A percentile compares a stretch with the other conserved stretches of the same genome.
phyloP scores from a whole-genome alignment of 2,329 filamentous ascomycete species.

The Ophiosphaerella korrae region DNA sequence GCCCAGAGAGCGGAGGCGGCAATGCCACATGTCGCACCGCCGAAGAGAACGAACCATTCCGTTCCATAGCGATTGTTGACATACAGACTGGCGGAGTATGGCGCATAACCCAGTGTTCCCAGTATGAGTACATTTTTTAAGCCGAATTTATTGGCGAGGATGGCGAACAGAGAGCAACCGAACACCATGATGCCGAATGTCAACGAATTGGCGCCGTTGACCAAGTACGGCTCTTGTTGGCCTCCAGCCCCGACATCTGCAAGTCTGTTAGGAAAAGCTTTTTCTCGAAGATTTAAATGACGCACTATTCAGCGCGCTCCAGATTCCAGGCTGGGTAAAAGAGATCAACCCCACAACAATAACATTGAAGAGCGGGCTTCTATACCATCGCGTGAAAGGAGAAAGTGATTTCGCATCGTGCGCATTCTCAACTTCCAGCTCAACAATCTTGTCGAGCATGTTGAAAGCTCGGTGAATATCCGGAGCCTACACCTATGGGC shows the following conservation, averaged over 20 bases:
- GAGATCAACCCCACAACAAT: conserved; percentile 52
- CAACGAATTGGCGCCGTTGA: conserved; percentile 52
- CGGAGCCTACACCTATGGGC: too few relatives aligned
- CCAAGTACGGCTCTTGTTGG: conserved; percentile 43
- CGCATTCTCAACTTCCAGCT: conserved; percentile 15
- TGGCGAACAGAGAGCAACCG: conserved; percentile 30
- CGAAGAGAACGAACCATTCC: conserved; percentile 44
- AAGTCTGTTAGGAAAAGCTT: conserved; percentile 13
- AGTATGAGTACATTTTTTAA: conserved; percentile 42
- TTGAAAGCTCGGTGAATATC: neutral
- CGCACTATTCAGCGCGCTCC: conserved; percentile 54
- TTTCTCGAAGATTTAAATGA: neutral
- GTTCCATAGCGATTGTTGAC: conserved; percentile 40
- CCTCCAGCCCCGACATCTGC: conserved; percentile 34
- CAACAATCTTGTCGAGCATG: conserved; percentile 21
- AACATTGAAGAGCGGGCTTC: conserved; percentile 55
- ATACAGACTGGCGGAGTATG: conserved; percentile 32
- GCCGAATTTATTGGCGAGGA: conserved; percentile 40
- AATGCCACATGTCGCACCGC: conserved; percentile 42
- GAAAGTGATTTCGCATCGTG: conserved; percentile 19
- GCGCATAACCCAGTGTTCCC: conserved; percentile 38
- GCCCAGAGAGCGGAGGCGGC: conserved; percentile 50
- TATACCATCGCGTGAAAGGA: conserved; percentile 41
- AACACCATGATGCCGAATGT: conserved; percentile 54
- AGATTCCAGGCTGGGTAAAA: conserved; percentile 56